Conservation (phyloP, 495 filamentous ascomycete genomes). For the Beverwykella pulmonaria region DNA sequence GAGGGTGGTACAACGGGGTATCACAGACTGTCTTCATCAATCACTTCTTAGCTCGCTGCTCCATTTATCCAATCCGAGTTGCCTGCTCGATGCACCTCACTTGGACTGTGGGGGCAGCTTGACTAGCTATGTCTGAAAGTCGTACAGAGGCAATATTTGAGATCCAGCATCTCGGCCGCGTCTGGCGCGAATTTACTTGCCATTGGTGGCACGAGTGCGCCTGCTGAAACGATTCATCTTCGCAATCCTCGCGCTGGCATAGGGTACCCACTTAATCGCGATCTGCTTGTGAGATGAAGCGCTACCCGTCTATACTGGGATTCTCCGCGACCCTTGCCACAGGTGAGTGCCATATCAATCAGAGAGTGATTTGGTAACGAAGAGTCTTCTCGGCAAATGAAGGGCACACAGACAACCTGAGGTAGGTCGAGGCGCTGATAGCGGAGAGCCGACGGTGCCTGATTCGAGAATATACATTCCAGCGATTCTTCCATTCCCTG, state of each 20-base stretch:
- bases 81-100: slow-evolving; percentile 8
- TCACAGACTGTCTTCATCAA: background rate
- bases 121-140: background rate
- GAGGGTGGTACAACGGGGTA: slow-evolving; percentile 1
- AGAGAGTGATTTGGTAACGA: too few relatives aligned
- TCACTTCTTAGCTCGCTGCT: too few relatives aligned
- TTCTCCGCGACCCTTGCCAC: background rate
- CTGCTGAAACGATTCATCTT: slow-evolving; percentile 16
- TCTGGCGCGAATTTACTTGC: slow-evolving; percentile 14
- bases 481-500: slow-evolving; percentile 6
- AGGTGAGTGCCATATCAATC: background rate
- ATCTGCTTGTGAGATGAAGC: slow-evolving; percentile 7
- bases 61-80: background rate
- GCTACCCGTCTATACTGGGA: background rate
- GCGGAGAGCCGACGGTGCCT: slow-evolving; percentile 14
- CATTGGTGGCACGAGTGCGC: slow-evolving; percentile 7
- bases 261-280: slow-evolving; percentile 24
- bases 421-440: slow-evolving; percentile 16
- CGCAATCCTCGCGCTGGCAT: background rate
- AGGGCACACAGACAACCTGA: background rate
- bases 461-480: slow-evolving; percentile 27
- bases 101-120: slow-evolving; percentile 1
- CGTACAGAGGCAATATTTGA: slow-evolving; percentile 10
- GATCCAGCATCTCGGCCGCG: slow-evolving; percentile 1
- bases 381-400: too few relatives aligned